phyloP scores from a whole-genome alignment of 257 asterid species.

The Solanum appendiculatum region DNA sequence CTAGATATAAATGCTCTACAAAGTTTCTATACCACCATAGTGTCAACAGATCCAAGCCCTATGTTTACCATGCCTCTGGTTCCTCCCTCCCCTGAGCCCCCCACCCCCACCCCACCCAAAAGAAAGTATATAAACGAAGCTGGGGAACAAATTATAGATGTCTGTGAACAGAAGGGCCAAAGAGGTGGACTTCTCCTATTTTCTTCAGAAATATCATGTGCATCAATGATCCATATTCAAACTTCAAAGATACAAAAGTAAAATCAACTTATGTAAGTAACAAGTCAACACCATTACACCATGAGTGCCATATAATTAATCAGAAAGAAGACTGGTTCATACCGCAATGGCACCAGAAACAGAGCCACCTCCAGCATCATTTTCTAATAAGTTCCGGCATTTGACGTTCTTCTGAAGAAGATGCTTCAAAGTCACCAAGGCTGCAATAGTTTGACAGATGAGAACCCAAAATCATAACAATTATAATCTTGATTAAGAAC shows the following conservation, averaged over 20 bases:
- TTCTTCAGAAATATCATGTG: neutral
- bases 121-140: neutral
- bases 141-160: neutral
- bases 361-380: slow-evolving; percentile 94
- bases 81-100: neutral
- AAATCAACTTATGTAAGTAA: neutral
- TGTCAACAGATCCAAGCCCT: neutral
- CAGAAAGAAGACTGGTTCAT: slow-evolving; percentile 13
- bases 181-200: neutral
- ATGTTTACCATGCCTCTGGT: neutral
- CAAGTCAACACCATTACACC: neutral
- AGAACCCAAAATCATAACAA: neutral
- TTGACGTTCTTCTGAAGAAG: slow-evolving; percentile 77
- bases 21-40: neutral
- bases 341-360: slow-evolving; percentile 92
- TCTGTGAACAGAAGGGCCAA: neutral
- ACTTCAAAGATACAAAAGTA: neutral
- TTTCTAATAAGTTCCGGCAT: slow-evolving; percentile 87
- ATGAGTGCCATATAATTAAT: neutral
- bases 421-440: slow-evolving; percentile 76
- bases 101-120: neutral
- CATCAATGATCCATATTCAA: neutral
- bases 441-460: slow-evolving; percentile 28
- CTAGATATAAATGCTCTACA: neutral
- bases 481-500: neutral